A percentile compares a stretch with the other conserved stretches of the same genome.
Conservation (phyloP, 2,329 filamentous ascomycete species). For the Colletotrichum liriopes region DNA sequence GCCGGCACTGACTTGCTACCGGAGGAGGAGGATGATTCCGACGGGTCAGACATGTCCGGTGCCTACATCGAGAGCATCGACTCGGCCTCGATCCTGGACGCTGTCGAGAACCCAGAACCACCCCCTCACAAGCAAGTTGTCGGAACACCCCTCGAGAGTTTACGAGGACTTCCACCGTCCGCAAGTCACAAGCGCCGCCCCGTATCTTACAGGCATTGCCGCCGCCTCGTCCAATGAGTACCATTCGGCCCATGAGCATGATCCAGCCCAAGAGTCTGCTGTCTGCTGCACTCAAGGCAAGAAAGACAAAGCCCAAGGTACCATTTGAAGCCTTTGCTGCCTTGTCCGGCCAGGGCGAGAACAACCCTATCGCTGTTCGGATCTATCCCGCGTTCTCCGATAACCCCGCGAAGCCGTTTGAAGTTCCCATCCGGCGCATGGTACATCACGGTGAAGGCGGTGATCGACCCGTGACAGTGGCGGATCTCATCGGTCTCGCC, state of each 20-base stretch:
- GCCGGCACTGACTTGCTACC: slow-evolving; percentile 67
- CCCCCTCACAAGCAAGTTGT: slow-evolving; percentile 71
- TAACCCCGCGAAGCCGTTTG: slow-evolving; percentile 75
- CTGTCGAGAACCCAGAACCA: slow-evolving; percentile 72
- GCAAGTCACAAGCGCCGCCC: slow-evolving; percentile 72
- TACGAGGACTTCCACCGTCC: slow-evolving; percentile 74
- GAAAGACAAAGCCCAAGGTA: slow-evolving; percentile 77
- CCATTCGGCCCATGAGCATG: slow-evolving; percentile 76
- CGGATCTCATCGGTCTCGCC: slow-evolving; percentile 86
- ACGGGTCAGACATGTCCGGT: slow-evolving; percentile 74
- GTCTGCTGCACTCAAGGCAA: slow-evolving; percentile 80
- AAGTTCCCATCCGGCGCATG: slow-evolving; percentile 79
- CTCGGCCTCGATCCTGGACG: slow-evolving; percentile 79
- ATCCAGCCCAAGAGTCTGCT: slow-evolving; percentile 79
- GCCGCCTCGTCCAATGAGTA: slow-evolving; percentile 78
- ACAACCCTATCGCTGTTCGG: slow-evolving; percentile 81
- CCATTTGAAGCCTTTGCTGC: slow-evolving; percentile 85
- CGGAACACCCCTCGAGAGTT: slow-evolving; percentile 76
- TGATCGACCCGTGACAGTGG: slow-evolving; percentile 78
- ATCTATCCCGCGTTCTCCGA: slow-evolving; percentile 83
- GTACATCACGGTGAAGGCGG: slow-evolving; percentile 77
- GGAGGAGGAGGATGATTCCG: slow-evolving; percentile 74
- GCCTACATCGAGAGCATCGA: slow-evolving; percentile 79
- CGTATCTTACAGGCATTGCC: slow-evolving; percentile 77
- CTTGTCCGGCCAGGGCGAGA: slow-evolving; percentile 83